Base-by-base conservation (phyloP, 768 basidiomycete genomes). In the Tricholoma flavovirens region DNA sequence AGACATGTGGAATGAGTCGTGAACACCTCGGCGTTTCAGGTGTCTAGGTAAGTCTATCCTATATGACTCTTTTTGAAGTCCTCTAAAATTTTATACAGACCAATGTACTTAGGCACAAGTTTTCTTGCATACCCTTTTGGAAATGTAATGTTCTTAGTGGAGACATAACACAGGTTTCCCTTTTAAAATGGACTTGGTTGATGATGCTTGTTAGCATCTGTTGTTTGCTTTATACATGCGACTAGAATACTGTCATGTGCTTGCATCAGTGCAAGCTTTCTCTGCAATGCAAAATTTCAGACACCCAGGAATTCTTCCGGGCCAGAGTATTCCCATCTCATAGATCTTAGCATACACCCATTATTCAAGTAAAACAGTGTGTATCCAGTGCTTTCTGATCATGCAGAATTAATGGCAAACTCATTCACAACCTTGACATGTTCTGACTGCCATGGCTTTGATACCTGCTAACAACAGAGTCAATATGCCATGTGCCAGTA, bases 371-470 rank as follows among this genome's bases (percentile, higher is more conserved):
- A 65, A 59, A 75, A 77, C 0, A 73, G 75, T 4, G 69, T 45
- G 51, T 64, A 72, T 9, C 72, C 70, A 0, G 74, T 76, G 0
- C 67, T 1, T 26, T 26, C 24, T 26, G 5, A 26, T 5, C 24
- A 26, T 26, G 73, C 71, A 0, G 46, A 54, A 51, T 76, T 77
- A 14, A 76, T 64, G 0, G 75, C 71, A 62, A 75, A 75, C 55
- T 75, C 71, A 24, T 72, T 71, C 2, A 12, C 64, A 1, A 26
- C 24, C 24, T 26, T 5, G 24, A 26, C 24, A 26, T 5, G 5
- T 26, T 5, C 24, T 26, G 24, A 26, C 15, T 3, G 32, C 32
- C 32, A 33, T 9, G 11, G 3, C 32, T 12, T 33, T 8, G 11
- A 33, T 8, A 9, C 32, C 32, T 9, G 32, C 32, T 9, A 33